phyloP scores from a whole-genome alignment of 1,284 basidiomycete genomes.

The Ceratobasidium sp. region DNA sequence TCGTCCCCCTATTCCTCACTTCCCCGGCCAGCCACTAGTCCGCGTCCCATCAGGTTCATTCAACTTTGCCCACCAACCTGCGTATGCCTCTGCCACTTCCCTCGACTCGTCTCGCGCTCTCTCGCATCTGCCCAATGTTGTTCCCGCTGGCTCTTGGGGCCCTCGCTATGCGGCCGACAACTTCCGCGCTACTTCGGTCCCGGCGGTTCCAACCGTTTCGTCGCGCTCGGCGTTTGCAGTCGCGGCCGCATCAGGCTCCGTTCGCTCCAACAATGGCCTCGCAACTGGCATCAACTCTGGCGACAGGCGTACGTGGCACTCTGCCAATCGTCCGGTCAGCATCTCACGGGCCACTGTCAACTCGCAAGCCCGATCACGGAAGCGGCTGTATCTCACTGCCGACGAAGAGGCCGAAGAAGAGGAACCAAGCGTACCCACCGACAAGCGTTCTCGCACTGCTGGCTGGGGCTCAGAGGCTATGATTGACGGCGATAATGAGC shows the following conservation, averaged over 20 bases:
- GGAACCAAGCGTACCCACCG: conserved; percentile 8
- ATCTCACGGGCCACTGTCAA: conserved; percentile 9
- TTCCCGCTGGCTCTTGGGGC: conserved; percentile 16
- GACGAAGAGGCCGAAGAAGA: conserved; percentile 32
- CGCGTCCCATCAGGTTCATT: conserved; percentile 30
- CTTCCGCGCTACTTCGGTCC: conserved; percentile 23
- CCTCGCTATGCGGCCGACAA: conserved; percentile 20
- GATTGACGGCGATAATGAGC: conserved; percentile 35
- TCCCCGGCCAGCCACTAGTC: conserved; percentile 17
- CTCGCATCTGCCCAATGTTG: conserved; percentile 28
- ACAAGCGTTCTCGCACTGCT: conserved; percentile 31
- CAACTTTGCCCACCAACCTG: neutral
- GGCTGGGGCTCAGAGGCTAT: conserved; percentile 33
- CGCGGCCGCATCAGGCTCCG: conserved; percentile 14
- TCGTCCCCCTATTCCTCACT: conserved; percentile 25
- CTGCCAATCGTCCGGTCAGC: conserved; percentile 1
- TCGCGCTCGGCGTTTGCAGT: conserved; percentile 17
- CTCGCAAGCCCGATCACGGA: conserved; percentile 5
- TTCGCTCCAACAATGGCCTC: neutral
- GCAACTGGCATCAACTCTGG: neutral
- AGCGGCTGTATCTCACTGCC: conserved; percentile 34
- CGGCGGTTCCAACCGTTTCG: conserved; percentile 21
- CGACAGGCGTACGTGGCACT: conserved; percentile 1
- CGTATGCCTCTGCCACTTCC: neutral
- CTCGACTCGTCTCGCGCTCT: conserved; percentile 16